A percentile compares a stretch with the other conserved stretches of the same genome.
Conservation (phyloP, 768 basidiomycete species). For the Punctularia strigosozonata region DNA sequence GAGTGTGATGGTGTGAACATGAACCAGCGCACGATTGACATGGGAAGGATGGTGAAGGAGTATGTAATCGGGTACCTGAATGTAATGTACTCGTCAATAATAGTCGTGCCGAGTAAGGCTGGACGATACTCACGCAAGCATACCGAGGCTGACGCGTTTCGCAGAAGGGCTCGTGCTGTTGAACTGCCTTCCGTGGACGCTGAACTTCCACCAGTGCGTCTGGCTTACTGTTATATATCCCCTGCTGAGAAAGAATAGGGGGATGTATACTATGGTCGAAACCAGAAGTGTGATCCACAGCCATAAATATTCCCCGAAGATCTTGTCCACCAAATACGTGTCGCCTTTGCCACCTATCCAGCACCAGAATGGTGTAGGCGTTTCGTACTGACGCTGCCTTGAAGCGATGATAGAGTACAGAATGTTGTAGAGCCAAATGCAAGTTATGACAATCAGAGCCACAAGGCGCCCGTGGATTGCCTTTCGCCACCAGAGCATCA, state of each 20-base stretch:
- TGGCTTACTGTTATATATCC: conserved; percentile 13
- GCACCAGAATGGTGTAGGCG: conserved; percentile 15
- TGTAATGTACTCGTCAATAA: neutral
- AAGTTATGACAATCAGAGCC: no score
- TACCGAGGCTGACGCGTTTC: neutral
- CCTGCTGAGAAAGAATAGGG: conserved; percentile 13
- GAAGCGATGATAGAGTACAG: no score
- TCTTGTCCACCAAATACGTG: conserved; percentile 4
- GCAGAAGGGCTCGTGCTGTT: no score
- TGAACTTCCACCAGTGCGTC: conserved; percentile 1
- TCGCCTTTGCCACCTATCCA: conserved; percentile 17
- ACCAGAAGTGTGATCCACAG: conserved; percentile 15
- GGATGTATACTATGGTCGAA: conserved; percentile 15
- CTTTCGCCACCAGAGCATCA: conserved; percentile 25
- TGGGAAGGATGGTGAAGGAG: neutral
- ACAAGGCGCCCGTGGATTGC: no score
- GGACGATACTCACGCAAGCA: neutral
- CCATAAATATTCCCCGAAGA: conserved; percentile 19
- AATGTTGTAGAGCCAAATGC: no score
- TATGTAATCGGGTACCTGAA: neutral
- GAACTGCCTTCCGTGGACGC: no score
- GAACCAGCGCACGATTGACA: neutral
- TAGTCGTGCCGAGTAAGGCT: neutral
- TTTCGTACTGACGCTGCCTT: no score
- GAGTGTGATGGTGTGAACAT: neutral